A percentile compares a stretch with the other conserved stretches of the same genome.
phyloP scores from a whole-genome alignment of 2,329 filamentous ascomycete species.

The Scytalidium lignicola region DNA sequence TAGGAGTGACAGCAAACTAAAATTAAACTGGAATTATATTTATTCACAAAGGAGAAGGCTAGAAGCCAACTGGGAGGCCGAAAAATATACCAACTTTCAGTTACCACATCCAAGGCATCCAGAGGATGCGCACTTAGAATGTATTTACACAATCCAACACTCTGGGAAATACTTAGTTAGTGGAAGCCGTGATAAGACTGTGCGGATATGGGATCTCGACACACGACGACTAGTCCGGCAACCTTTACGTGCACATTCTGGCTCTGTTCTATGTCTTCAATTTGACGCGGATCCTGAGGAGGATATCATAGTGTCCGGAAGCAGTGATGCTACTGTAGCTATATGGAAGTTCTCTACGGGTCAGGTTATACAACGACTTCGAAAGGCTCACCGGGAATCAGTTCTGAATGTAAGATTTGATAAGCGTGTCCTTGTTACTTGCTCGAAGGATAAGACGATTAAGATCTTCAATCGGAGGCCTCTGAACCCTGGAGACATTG shows the following conservation, averaged over 20 bases:
- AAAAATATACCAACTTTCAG: conserved; percentile 79
- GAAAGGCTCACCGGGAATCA: conserved; percentile 77
- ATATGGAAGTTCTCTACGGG: conserved; percentile 93
- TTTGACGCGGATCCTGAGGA: conserved; percentile 86
- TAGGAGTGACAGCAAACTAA: conserved; percentile 46
- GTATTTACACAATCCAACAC: conserved; percentile 93
- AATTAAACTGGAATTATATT: conserved; percentile 87
- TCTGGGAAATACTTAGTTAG: conserved; percentile 82
- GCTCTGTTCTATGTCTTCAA: conserved; percentile 89
- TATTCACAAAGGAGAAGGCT: conserved; percentile 82
- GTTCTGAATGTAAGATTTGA: conserved; percentile 93
- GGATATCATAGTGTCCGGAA: conserved; percentile 91
- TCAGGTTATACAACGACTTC: conserved; percentile 69
- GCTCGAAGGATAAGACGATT: conserved; percentile 95
- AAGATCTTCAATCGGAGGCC: conserved; percentile 86
- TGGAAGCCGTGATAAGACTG: conserved; percentile 81
- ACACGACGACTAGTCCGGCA: conserved; percentile 69
- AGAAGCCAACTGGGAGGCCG: conserved; percentile 87
- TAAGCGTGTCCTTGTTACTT: conserved; percentile 85
- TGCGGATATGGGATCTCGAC: conserved; percentile 86
- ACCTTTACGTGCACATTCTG: conserved; percentile 72
- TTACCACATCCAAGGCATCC: conserved; percentile 78
- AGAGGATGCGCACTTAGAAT: conserved; percentile 82
- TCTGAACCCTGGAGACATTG: conserved; percentile 55
- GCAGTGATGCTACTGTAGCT: conserved; percentile 86